Conservation (phyloP, 208 protist genomes). For the Tritrichomonas foetus region DNA sequence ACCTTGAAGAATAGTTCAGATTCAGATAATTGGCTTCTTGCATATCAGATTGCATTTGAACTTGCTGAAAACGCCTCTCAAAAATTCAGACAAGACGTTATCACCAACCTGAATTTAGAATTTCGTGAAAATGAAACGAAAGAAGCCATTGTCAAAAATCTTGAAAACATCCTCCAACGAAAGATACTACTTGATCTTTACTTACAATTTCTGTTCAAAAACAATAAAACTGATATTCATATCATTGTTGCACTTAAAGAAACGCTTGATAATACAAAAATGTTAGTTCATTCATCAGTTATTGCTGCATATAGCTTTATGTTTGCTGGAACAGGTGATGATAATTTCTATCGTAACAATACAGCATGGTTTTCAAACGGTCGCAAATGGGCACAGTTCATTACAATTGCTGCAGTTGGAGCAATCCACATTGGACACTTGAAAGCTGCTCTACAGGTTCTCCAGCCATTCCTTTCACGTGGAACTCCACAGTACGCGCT, state of each 20-base stretch:
- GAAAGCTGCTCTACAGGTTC: neutral
- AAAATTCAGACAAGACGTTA: neutral
- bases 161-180: neutral
- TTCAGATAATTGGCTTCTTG: neutral
- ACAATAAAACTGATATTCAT: conserved; percentile 39
- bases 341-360: conserved; percentile 28
- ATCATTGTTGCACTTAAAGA: conserved; percentile 25
- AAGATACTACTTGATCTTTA: neutral
- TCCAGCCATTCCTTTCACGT: neutral
- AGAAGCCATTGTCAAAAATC: no score
- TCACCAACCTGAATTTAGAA: neutral
- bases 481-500: neutral
- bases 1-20: neutral
- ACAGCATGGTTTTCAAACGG: neutral
- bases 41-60: conserved; percentile 34
- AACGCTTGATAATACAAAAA: neutral
- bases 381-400: neutral
- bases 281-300: conserved; percentile 5
- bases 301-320: neutral
- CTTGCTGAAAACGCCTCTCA: conserved; percentile 11
- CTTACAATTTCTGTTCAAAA: conserved; percentile 23
- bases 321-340: conserved; percentile 32
- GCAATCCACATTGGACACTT: conserved; percentile 16
- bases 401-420: neutral
- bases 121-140: neutral